phyloP scores from a whole-genome alignment of 768 basidiomycete genomes.

The Boletus reticuloceps region DNA sequence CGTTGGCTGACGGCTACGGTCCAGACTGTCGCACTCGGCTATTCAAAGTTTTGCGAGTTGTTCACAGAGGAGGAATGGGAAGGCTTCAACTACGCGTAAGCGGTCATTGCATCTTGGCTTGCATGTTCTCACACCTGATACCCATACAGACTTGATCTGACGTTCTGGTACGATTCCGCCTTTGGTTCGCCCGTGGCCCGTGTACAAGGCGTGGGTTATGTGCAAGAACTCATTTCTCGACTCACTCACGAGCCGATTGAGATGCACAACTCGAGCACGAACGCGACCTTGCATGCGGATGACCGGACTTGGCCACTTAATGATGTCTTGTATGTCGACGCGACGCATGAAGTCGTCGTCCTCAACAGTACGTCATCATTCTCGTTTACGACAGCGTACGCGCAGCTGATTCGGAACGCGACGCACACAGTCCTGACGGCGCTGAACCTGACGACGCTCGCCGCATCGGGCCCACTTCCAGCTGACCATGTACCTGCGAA shows the following conservation, averaged over 20 bases:
- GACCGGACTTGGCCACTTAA: slow-evolving; percentile 67
- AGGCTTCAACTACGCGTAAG: slow-evolving; percentile 84
- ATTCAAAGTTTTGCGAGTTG: slow-evolving; percentile 86
- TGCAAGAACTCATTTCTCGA: slow-evolving; percentile 82
- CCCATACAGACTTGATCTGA: slow-evolving; percentile 15
- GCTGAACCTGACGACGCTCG: slow-evolving; percentile 76
- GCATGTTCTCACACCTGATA: neutral
- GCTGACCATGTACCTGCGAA: slow-evolving; percentile 65
- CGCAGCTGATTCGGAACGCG: neutral
- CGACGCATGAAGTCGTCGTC: slow-evolving; percentile 89
- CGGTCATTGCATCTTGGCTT: neutral
- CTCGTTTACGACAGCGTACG: neutral
- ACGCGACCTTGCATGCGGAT: slow-evolving; percentile 74
- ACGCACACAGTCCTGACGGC: slow-evolving; percentile 66
- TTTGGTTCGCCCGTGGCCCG: slow-evolving; percentile 82
- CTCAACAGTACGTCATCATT: slow-evolving; percentile 58
- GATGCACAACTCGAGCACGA: slow-evolving; percentile 78
- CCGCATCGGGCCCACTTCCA: slow-evolving; percentile 71
- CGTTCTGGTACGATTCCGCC: slow-evolving; percentile 57
- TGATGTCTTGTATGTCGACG: slow-evolving; percentile 80
- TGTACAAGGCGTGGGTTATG: slow-evolving; percentile 73
- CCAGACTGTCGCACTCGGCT: slow-evolving; percentile 87
- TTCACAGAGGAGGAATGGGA: slow-evolving; percentile 94
- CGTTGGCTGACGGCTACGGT: neutral
- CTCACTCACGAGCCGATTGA: slow-evolving; percentile 73